phyloP scores from a whole-genome alignment of 495 filamentous ascomycete species.

The Penicillium verhagenii region DNA sequence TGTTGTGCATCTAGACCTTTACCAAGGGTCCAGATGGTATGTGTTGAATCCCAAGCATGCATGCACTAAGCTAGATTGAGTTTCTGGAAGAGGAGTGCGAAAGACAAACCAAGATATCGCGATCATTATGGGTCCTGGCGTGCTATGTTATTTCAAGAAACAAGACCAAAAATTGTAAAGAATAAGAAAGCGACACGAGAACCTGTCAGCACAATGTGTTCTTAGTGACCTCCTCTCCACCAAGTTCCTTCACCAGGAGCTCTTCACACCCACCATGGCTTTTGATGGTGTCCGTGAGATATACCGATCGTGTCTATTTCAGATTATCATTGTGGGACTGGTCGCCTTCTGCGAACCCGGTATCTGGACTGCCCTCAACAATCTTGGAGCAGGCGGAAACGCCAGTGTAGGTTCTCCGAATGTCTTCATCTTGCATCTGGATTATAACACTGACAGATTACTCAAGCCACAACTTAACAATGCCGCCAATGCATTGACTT shows the following conservation, averaged over 20 bases:
- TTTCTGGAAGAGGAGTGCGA: neutral
- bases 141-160: constrained; percentile 5
- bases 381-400: constrained; percentile 56
- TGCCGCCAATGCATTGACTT: constrained; percentile 57
- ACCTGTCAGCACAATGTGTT: neutral
- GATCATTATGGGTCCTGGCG: constrained; percentile 16
- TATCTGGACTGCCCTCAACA: constrained; percentile 60
- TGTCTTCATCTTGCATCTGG: neutral
- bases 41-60: neutral
- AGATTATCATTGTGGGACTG: constrained; percentile 53
- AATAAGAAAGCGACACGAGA: neutral
- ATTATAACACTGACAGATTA: constrained; percentile 1
- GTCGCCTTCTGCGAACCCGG: constrained; percentile 58
- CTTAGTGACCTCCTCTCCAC: too few species aligned
- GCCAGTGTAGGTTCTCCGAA: constrained; percentile 29
- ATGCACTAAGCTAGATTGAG: neutral
- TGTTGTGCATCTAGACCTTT: neutral
- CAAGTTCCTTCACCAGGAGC: neutral
- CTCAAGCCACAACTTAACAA: constrained; percentile 53
- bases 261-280: constrained; percentile 1
- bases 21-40: neutral
- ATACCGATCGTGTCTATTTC: constrained; percentile 55
- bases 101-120: constrained; percentile 11
- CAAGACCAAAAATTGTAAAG: neutral
- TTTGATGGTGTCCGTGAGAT: constrained; percentile 20